Base-by-base conservation (phyloP, 192 early-diverging fungal genomes). In the Polychytrium aggregatum region DNA sequence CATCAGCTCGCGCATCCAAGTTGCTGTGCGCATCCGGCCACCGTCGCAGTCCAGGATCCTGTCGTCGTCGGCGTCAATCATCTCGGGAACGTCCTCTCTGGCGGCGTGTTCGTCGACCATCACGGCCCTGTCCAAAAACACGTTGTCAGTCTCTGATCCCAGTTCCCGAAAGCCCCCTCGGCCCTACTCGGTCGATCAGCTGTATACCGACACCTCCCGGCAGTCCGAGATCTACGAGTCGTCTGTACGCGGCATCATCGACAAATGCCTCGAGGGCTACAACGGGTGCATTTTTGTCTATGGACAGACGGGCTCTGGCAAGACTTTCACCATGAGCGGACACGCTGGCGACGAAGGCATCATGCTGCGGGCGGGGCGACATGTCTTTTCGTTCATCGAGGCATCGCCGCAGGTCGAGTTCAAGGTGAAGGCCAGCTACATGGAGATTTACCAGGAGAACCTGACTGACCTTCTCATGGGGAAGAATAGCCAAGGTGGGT, bases 271-370 rank as follows among this genome's bases (percentile, higher is more conserved):
- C 36, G 64, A 66, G 24, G 64, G 64, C 10, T 60, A 53, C 48
- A 70, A 68, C 31, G 65, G 67, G 13, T 70, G 67, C 21, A 49
- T 72, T 2, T 72, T 72, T 42, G 62, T 52, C 4, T 72, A 72
- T 41, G 69, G 70, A 2, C 67, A 70, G 42, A 72, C 70, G 18
- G 61, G 59, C 4, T 48, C 55, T 38, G 70, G 70, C 5, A 72
- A 72, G 48, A 72, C 70, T 7, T 62, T 62, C 42, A 70, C 67
- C 2, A 70, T 71, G 69, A 37, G 57, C 18, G 69, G 69, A 6
- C 34, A 16, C 25, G 25, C 55, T 24, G n/a, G 29, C n/a, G 41
- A 41, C 7, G 27, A 43, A 11, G 63, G 60, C 33, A 62, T 57
- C 25, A 60, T 60, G 13, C 11, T 48, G 4, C 57, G 59, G 10